Evolutionary conservation across 192 early-diverging fungal species (phyloP).

Genomic region (Coemansia erecta): DNA sequence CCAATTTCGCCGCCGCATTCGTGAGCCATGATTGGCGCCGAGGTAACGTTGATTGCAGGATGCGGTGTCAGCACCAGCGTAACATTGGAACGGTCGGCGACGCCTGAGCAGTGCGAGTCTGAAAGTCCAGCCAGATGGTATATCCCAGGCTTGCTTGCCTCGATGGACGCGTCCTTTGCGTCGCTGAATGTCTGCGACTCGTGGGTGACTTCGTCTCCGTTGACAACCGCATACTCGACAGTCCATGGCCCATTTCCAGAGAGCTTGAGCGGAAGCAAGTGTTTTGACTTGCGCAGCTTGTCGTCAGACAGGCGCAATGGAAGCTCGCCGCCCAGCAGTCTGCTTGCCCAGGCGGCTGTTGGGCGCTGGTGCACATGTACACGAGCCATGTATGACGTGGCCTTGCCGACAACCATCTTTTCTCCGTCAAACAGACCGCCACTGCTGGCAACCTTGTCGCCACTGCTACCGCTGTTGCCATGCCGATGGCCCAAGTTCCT

Average conservation of each 20-base stretch:
- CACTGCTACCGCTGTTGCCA: background rate
- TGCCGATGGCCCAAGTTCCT: background rate
- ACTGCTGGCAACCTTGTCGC: background rate
- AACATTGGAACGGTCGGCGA: slow-evolving; percentile 13
- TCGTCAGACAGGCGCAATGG: slow-evolving; percentile 42
- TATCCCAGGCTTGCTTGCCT: slow-evolving; percentile 20
- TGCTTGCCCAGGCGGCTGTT: slow-evolving; percentile 17
- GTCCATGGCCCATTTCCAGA: slow-evolving; percentile 39
- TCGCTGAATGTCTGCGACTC: slow-evolving; percentile 17
- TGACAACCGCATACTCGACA: slow-evolving; percentile 27
- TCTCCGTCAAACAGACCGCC: slow-evolving; percentile 13
- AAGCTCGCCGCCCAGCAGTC: slow-evolving; percentile 12
- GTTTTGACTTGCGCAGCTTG: slow-evolving; percentile 31
- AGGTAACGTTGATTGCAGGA: slow-evolving; percentile 28
- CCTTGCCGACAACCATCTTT: slow-evolving; percentile 13
- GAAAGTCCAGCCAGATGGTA: slow-evolving; percentile 29
- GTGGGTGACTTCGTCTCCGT: slow-evolving; percentile 8
- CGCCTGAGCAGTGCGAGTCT: slow-evolving; percentile 36
- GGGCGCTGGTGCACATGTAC: slow-evolving; percentile 42
- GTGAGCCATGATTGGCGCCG: slow-evolving; percentile 41
- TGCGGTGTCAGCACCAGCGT: slow-evolving; percentile 21
- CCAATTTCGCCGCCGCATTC: slow-evolving; percentile 53
- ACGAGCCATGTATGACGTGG: slow-evolving; percentile 35
- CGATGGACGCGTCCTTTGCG: slow-evolving; percentile 14
- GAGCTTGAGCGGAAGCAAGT: slow-evolving; percentile 26